Base-by-base conservation (phyloP, 2,329 filamentous ascomycete species). In the Apiospora malaysiana region DNA sequence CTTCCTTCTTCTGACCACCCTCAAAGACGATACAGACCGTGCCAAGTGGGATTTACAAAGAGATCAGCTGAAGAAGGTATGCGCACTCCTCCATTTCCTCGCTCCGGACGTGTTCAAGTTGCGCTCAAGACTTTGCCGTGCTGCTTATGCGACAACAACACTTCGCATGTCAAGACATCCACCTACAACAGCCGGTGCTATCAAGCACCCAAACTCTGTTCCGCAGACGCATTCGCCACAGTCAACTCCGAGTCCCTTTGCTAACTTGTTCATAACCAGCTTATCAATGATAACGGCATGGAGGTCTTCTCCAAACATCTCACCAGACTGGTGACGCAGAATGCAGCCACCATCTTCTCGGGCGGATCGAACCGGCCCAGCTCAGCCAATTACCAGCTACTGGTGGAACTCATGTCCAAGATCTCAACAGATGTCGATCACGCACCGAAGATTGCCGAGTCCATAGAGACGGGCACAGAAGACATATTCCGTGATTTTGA, bases 201-300 rank as follows among this genome's bases (percentile, higher is more conserved):
- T 32, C 27, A 59, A n/a, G 56, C 56, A 23, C 32, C 1, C n/a
- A 27, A 14, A 8, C 23, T 21, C 25, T 8, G 21, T 45, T 46
- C 25, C 45, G 68, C 42, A 59, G 46, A 49, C 37, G 40, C 42
- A 21, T 68, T 4, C 14, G 16, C 12, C 42, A 18, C 42, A 4
- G 40, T 9, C 18, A 27, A 14, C 23, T n/a, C 14, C 16, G 40
- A 68, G 21, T n/a, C 10, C 16, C 4, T 23, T 14, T 23, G 21
- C 32, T 63, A 63, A 63, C 9, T 14, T 40, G 68, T 51, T 25
- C 23, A 14, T 23, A 25, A 9, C 40, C 75, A 97, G 93, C 91
- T 98, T 81, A 92, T 98, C 85, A 92, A 97, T 90, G 95, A 95
- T 79, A 92, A 97, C 94, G 95, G 95, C 80, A 99, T 99, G 95